Evolutionary conservation across 2,329 filamentous ascomycete genomes (phyloP).

Genomic region (Didymellaceae sp.): DNA sequence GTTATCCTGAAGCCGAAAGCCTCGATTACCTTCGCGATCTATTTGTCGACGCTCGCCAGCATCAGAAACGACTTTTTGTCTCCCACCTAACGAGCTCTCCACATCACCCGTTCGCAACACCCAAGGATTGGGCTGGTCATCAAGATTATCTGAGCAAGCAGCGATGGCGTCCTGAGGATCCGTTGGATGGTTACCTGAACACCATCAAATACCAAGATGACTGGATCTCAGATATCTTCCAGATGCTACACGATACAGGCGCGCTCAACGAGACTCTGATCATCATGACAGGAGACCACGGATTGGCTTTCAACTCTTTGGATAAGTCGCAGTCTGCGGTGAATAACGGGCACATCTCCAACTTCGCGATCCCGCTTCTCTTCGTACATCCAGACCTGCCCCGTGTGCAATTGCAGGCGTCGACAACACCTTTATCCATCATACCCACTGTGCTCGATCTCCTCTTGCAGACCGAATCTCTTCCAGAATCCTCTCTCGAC

Average conservation of each 20-base stretch:
- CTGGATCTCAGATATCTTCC: constrained; percentile 25
- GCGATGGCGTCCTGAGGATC: constrained; percentile 23
- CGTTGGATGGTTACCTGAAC: constrained; percentile 23
- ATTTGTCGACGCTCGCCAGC: constrained; percentile 20
- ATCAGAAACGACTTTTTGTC: constrained; percentile 20
- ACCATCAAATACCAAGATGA: constrained; percentile 27
- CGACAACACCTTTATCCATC: constrained; percentile 24
- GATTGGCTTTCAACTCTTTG: constrained; percentile 22
- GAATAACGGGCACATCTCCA: constrained; percentile 24
- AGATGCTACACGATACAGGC: constrained; percentile 24
- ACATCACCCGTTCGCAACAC: constrained; percentile 26
- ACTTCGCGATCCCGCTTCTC: constrained; percentile 24
- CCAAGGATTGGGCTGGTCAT: constrained; percentile 19
- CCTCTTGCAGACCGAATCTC: constrained; percentile 19
- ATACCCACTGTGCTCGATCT: constrained; percentile 25
- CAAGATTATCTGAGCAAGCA: constrained; percentile 17
- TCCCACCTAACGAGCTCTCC: constrained; percentile 26
- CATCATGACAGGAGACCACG: constrained; percentile 26
- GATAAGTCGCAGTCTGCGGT: constrained; percentile 24
- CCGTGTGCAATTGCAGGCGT: constrained; percentile 21
- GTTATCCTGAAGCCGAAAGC: constrained; percentile 23
- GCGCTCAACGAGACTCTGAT: constrained; percentile 24
- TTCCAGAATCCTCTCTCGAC: constrained; percentile 9
- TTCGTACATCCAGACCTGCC: constrained; percentile 25
- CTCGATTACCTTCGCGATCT: constrained; percentile 24